Percentiles rank a stretch among this genome's conserved stretches.
phyloP scores from a whole-genome alignment of 768 basidiomycete genomes.

The Sutorius australiensis region DNA sequence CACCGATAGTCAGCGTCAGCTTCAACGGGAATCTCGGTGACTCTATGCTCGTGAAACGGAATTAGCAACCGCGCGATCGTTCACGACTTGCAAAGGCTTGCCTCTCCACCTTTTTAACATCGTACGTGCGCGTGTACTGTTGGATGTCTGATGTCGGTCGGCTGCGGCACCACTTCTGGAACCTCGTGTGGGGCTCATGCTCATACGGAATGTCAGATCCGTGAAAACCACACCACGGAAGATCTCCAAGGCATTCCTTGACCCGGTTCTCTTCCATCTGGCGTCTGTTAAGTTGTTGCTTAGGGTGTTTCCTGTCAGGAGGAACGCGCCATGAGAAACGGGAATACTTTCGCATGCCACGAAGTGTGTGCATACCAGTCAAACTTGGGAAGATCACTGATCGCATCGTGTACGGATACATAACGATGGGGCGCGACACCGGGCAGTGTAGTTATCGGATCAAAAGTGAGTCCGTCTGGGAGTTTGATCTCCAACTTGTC shows the following conservation, averaged over 20 bases:
- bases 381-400: slow-evolving; percentile 66
- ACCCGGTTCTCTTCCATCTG: slow-evolving; percentile 21
- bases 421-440: slow-evolving; percentile 56
- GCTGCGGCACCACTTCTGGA: slow-evolving; percentile 46
- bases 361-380: slow-evolving; percentile 54
- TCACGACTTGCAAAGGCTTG: slow-evolving; percentile 23
- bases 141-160: slow-evolving; percentile 52
- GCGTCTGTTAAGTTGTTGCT: slow-evolving; percentile 1
- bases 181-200: slow-evolving; percentile 34
- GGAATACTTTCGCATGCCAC: background rate
- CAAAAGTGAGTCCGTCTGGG: slow-evolving; percentile 36
- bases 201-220: slow-evolving; percentile 32
- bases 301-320: slow-evolving; percentile 24
- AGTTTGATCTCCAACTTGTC: slow-evolving; percentile 52
- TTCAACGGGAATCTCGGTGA: slow-evolving; percentile 54
- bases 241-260: slow-evolving; percentile 37
- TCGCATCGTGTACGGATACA: slow-evolving; percentile 69
- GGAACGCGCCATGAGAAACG: background rate
- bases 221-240: slow-evolving; percentile 31
- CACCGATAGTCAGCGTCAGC: slow-evolving; percentile 64
- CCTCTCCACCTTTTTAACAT: slow-evolving; percentile 55
- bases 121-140: slow-evolving; percentile 59
- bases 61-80: background rate
- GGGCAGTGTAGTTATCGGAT: slow-evolving; percentile 41
- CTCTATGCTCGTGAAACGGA: slow-evolving; percentile 34